Base-by-base conservation (phyloP, 2,329 filamentous ascomycete genomes). In the Alternaria triticimaculans region DNA sequence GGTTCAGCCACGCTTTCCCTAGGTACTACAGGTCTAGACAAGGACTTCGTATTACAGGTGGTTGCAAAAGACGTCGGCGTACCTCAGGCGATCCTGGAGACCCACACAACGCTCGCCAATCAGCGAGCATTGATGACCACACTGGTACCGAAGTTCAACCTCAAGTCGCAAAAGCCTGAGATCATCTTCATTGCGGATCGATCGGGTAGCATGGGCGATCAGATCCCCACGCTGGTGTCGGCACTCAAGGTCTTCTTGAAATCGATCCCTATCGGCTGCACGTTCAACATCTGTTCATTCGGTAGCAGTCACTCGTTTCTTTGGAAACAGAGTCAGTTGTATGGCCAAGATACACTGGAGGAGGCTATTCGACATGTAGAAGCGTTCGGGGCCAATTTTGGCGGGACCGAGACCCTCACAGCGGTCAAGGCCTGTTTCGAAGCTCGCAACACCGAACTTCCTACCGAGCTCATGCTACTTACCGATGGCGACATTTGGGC, bases 221-320 rank as follows among this genome's bases (percentile, higher is more conserved):
- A 49, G 3, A 63, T 63, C 12, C 11, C 23, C 11, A 63, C 60
- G 15, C 44, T 63, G 41, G n/a, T 33, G 12, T 43, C 55, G 23
- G 60, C 60, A 18, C 43, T 60, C 18, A 63, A 63, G 2, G 49
- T 59, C 1, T 63, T 63, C 25, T 8, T 59, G 30, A 63, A 63
- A 9, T 59, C 60, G 2, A 63, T 63, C 3, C 55, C 60, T n/a
- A 30, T 63, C 5, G 60, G 60, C 6, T 63, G 60, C 25, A 43
- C 15, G 20, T 63, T 63, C 49, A 63, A 63, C n/a, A 63, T 63
- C 11, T 63, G 60, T 2, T 59, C 55, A 20, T 63, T 63, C 15
- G 49, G 55, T 3, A 43, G 8, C 14, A n/a, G 4, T 0, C n/a
- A 59, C 44, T 7, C 33, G 4, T 63, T 59, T 33, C 60, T 63